Percentiles rank a stretch among this genome's conserved stretches.
Conservation (phyloP, 345 rosid genomes). For the Rhizophora mangle region DNA sequence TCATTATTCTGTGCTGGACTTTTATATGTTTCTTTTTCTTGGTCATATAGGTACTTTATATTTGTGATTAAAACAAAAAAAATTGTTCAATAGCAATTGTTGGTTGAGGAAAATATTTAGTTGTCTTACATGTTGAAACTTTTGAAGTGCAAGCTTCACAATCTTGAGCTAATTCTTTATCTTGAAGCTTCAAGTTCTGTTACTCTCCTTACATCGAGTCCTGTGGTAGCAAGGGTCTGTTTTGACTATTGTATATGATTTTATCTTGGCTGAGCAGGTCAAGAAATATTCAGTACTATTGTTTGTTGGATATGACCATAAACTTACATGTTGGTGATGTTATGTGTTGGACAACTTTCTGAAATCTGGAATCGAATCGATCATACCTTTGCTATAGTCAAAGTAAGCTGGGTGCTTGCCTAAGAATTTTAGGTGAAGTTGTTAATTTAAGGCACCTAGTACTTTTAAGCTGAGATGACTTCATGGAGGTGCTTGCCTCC, state of each 20-base stretch:
- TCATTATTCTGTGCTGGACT: slow-evolving; percentile 3
- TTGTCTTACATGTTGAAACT: background rate
- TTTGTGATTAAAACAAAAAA: no score
- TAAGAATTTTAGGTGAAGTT: background rate
- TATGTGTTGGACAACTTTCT: background rate
- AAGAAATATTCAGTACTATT: background rate
- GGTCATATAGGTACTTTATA: no score
- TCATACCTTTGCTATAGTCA: background rate
- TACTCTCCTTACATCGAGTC: background rate
- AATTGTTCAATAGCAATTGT: background rate
- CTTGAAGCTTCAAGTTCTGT: background rate
- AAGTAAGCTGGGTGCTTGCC: background rate
- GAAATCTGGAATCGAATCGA: background rate
- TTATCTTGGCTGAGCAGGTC: no score
- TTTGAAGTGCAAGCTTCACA: no score
- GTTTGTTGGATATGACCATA: background rate
- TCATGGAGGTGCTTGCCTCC: background rate
- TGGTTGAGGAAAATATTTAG: background rate
- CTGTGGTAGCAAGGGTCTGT: background rate
- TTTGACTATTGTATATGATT: background rate
- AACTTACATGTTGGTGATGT: no score
- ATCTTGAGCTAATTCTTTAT: background rate
- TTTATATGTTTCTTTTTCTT: background rate
- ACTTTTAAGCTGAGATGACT: background rate
- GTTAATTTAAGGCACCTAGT: background rate